Percentiles rank a stretch among this genome's conserved stretches.
Evolutionary conservation across 2,329 filamentous ascomycete species (phyloP).

Genomic region (Neonectria coccinea): DNA sequence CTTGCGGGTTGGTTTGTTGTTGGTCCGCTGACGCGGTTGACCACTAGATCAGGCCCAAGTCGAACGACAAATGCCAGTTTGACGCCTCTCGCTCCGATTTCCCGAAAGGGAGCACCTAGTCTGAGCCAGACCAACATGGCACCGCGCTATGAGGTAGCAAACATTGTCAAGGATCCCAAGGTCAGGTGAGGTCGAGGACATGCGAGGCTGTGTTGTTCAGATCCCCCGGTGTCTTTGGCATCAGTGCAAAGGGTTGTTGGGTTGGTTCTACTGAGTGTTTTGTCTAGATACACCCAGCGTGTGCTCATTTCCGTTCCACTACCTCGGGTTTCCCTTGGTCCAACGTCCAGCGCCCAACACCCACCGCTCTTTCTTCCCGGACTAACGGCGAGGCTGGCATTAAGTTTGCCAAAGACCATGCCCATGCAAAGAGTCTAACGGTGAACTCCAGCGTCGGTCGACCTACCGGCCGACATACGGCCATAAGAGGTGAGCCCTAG

Average conservation of each 20-base stretch:
- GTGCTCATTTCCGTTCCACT: conserved; percentile 17
- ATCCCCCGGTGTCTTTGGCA: conserved; percentile 4
- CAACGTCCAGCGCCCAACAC: conserved; percentile 20
- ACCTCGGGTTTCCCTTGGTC: conserved; percentile 10
- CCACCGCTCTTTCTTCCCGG: conserved; percentile 39
- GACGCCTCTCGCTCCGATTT: conserved; percentile 1
- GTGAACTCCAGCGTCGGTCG: background rate
- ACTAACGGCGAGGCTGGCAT: background rate
- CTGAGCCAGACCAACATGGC: background rate
- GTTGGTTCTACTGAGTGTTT: conserved; percentile 3
- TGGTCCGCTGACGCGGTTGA: conserved; percentile 26
- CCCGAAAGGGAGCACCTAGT: background rate
- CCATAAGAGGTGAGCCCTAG: background rate
- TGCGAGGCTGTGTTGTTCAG: conserved; percentile 35
- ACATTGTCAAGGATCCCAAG: conserved; percentile 9
- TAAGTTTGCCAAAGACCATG: background rate
- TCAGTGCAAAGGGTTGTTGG: conserved; percentile 25
- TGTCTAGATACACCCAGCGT: conserved; percentile 17
- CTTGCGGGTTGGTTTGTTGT: conserved; percentile 21
- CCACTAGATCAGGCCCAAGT: conserved; percentile 5
- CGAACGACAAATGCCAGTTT: conserved; percentile 3
- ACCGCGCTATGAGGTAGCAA: background rate
- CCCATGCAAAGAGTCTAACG: background rate
- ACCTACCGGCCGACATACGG: background rate
- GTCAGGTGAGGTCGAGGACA: conserved; percentile 43